phyloP scores from a whole-genome alignment of 225 moss, liverwort and hornwort species.

The Marchantia polymorpha region DNA sequence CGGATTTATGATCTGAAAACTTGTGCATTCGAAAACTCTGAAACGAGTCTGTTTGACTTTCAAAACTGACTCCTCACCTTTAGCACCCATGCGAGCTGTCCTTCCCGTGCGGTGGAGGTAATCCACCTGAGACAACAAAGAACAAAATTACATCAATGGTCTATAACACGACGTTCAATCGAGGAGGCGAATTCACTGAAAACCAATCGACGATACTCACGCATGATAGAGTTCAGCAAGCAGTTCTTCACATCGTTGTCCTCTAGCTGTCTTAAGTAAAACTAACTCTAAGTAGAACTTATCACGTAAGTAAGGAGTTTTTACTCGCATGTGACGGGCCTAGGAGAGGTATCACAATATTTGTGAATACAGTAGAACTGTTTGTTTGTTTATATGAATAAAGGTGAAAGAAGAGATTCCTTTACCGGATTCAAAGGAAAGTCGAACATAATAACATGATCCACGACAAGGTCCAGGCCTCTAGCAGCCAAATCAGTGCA shows the following conservation, averaged over 20 bases:
- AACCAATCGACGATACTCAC: background rate
- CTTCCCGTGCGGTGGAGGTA: conserved; percentile 96
- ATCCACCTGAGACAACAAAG: conserved; percentile 60
- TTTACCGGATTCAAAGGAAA: conserved; percentile 97
- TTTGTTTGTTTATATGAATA: no score
- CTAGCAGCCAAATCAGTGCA: conserved; percentile 97
- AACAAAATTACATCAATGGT: no score
- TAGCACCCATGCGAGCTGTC: conserved; percentile 96
- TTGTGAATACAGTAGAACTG: no score
- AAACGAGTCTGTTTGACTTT: no score
- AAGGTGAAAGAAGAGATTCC: background rate
- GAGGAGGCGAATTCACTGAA: background rate
- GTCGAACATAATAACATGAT: conserved; percentile 97
- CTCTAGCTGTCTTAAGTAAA: background rate
- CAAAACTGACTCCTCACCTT: conserved; percentile 46
- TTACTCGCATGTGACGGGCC: no score
- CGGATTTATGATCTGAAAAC: background rate
- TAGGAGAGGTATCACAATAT: no score
- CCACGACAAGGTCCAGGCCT: conserved; percentile 94
- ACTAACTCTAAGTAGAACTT: no score
- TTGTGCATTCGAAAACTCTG: background rate
- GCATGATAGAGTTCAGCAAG: background rate
- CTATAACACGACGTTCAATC: background rate
- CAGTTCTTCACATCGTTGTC: background rate
- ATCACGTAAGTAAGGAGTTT: no score